Evolutionary conservation across 306 rosid genomes (phyloP), one percentile per base, ranked within the genome.

Genomic region (Vachellia pachyceras): DNA sequence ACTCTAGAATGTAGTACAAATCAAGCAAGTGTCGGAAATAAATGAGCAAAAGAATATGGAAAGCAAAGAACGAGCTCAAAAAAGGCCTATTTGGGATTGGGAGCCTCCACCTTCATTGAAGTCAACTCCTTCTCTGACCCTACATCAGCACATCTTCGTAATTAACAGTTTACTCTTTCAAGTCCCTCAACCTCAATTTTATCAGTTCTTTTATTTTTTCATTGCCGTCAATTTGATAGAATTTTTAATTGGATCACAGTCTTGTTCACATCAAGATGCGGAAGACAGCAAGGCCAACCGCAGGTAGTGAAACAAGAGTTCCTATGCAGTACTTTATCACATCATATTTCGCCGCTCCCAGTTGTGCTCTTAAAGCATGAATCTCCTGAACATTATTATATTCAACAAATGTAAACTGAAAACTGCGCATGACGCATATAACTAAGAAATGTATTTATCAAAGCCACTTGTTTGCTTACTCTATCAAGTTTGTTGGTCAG

Each of bases 321-420:
- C 99, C 99, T 68, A 95, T 90, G 93, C 97, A 95, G 84, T 93
- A 95, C 85, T 93, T 95, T 79, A 95, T 95, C 46, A 95, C 99
- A 22, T 93, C 99, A 70, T 93, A 95, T 85, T 95, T 95, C 6
- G 97, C 98, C 5, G 99, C 99, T 89, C 93, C 99, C 72, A 95
- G 80, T 18, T 95, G 96, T 5, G 98, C 99, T 81, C 93, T 88
- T 37, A 95, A 79, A 81, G 90, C 92, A 83, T 93, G 96, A 67
- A 95, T 93, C 77, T 95, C 99, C 99, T 95, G 90, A 60, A 61
- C 18, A 61, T 78, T 36, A 77, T 58, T 37, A 78, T 54, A 74
- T 29, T 42, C 9, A 76, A 4, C 10, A 18, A 7, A 72, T 65
- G 45, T 4, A 13, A 64, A 52, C 40, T 54, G 14, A 25, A 42